Base-by-base conservation (phyloP, 805 yeast genomes). In the Candida parachauliodes region DNA sequence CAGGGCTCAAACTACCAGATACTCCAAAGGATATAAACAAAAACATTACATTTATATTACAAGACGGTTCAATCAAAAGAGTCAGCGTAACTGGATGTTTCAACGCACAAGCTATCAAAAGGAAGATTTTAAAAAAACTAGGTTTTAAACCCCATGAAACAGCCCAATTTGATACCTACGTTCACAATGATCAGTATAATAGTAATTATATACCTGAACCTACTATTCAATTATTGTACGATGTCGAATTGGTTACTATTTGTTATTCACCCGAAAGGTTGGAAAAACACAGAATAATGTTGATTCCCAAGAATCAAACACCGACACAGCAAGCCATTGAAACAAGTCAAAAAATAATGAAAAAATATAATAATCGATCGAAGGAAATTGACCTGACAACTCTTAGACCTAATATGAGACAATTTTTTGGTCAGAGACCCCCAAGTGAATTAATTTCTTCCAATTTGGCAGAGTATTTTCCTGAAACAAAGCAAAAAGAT, bases 361-460 rank as follows among this genome's bases (percentile, higher is more conserved):
- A 45, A 37, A 65, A 58, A 36, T 49, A 54, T 42, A 56, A 51
- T 17, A 52, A 54, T 40, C 15, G 11, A 3, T 9, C 21, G 9
- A 12, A 12, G 7, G 27, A 23, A 6, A 25, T 25, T 27, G 9
- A 25, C 18, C 12, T 17, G 4, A 16, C 8, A 7, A 24, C 3
- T 16, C 7, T 23, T 12, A 24, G 39, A 34, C 28, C 48, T 28
- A 50, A 57, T 2, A 43, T 73, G 49, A 67, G 76, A 40, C 70
- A 65, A 39, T 73, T 85, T 42, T 81, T 82, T 58, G 94, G 94
- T 17, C 96, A 87, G 57, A 72, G 98, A 52, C 98, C 98, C 5
- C 89, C 98, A 1, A 81, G 93, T 42, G 95, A 88, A 54, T 74
- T 89, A 49, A 93, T 91, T 43, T 86, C 97, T 1, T 80, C 89